Percentiles rank a stretch among this genome's conserved stretches.
phyloP scores from a whole-genome alignment of 2,329 filamentous ascomycete species.

The Exutisphaerella laricina region DNA sequence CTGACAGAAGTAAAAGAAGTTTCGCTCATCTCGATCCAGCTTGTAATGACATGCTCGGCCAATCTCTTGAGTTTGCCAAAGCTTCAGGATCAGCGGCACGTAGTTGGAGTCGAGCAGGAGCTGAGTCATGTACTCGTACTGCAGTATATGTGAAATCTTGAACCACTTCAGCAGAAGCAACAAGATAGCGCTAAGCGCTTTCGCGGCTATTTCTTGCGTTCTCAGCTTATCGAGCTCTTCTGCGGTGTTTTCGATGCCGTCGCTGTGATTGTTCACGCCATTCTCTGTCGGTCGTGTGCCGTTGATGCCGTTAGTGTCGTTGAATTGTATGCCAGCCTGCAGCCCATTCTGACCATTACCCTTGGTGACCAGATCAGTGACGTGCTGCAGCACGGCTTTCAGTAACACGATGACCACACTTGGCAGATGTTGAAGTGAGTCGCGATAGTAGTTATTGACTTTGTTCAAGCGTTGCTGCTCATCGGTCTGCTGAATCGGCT shows the following conservation, averaged over 20 bases:
- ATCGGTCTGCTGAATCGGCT: slow-evolving; percentile 22
- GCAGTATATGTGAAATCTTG: slow-evolving; percentile 86
- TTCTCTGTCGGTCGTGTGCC: slow-evolving; percentile 36
- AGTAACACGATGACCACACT: slow-evolving; percentile 89
- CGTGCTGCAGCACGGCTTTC: slow-evolving; percentile 80
- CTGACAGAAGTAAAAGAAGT: slow-evolving; percentile 90
- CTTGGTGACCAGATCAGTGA: slow-evolving; percentile 73
- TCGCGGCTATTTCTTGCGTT: slow-evolving; percentile 78
- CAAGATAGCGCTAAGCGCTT: slow-evolving; percentile 85
- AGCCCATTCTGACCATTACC: slow-evolving; percentile 44
- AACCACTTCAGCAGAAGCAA: slow-evolving; percentile 94
- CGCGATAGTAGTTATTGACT: slow-evolving; percentile 75
- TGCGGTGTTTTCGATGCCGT: slow-evolving; percentile 30
- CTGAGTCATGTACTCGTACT: slow-evolving; percentile 94
- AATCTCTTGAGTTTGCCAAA: slow-evolving; percentile 90
- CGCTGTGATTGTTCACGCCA: slow-evolving; percentile 26
- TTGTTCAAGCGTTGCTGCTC: slow-evolving; percentile 36
- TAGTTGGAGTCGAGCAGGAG: slow-evolving; percentile 93
- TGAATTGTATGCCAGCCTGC: slow-evolving; percentile 44
- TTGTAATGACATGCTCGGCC: slow-evolving; percentile 83
- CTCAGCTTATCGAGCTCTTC: slow-evolving; percentile 80
- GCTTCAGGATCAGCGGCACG: slow-evolving; percentile 82
- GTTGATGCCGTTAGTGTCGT: slow-evolving; percentile 27
- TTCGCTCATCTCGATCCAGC: slow-evolving; percentile 74
- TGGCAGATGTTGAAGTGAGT: slow-evolving; percentile 77